A percentile compares a stretch with the other conserved stretches of the same genome.
These are phyloP conservation scores for Helichrysum umbraculigerum DNA, from an alignment of 129 eudicot genomes.

Conservation along the genomic window DNA sequence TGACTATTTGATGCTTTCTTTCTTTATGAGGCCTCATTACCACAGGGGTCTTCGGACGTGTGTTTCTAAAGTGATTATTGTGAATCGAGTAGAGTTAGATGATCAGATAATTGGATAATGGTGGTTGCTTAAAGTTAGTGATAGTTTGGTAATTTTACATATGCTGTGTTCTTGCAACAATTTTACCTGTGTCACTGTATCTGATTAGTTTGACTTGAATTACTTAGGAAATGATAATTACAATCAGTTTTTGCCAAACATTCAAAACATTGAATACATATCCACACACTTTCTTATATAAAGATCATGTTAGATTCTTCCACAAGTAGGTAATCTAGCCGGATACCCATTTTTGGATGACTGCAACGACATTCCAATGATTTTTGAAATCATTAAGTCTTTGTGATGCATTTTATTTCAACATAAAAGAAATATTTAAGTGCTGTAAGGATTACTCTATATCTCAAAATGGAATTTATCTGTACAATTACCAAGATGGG, in stretches of 20 bases:
- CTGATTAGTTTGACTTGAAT: not conserved
- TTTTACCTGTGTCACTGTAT: not conserved
- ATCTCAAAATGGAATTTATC: not conserved
- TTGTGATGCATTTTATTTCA: not conserved
- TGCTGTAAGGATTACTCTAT: not conserved
- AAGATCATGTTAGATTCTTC: not conserved
- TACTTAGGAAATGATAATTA: not conserved
- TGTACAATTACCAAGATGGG: not conserved
- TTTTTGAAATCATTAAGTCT: not conserved
- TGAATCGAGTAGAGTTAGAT: not conserved
- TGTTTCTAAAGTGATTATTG: not conserved
- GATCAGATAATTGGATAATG: not conserved
- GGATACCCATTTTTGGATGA: too few species aligned
- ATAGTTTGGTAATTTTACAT: not conserved
- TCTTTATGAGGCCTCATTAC: slow-evolving; percentile 7
- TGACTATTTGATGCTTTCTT: not conserved
- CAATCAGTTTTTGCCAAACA: not conserved
- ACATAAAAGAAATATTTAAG: too few species aligned
- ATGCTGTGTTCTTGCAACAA: not conserved
- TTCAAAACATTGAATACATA: not conserved
- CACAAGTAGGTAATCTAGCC: too few species aligned
- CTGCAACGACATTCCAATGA: not conserved
- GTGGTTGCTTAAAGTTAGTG: not conserved
- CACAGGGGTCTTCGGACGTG: not conserved
- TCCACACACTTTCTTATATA: not conserved